phyloP scores from a whole-genome alignment of 2,329 filamentous ascomycete species.

The Pseudocercospora pini-densiflorae region DNA sequence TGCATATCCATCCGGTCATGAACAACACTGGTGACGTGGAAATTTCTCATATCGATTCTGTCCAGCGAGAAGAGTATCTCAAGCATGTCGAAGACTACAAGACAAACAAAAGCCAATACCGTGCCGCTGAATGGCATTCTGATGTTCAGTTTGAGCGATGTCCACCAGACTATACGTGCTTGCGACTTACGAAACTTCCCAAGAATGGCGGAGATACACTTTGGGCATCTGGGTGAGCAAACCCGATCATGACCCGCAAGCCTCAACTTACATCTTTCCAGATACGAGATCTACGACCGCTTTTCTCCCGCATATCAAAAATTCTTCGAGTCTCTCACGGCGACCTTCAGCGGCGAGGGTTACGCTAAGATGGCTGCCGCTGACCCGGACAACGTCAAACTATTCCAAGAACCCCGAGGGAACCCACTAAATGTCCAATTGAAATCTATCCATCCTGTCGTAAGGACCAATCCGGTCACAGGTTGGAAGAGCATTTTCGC shows the following conservation, averaged over 20 bases:
- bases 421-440: slow-evolving; percentile 29
- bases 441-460: slow-evolving; percentile 51
- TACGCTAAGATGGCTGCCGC: slow-evolving; percentile 29
- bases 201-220: slow-evolving; percentile 62
- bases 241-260: not conserved
- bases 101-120: slow-evolving; percentile 25
- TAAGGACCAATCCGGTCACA: slow-evolving; percentile 64
- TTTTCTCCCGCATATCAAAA: slow-evolving; percentile 60
- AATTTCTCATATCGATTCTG: slow-evolving; percentile 66
- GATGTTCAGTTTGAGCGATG: slow-evolving; percentile 69
- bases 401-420: slow-evolving; percentile 28
- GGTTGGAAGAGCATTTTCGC: slow-evolving; percentile 67
- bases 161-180: slow-evolving; percentile 65
- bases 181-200: slow-evolving; percentile 62
- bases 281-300: slow-evolving; percentile 69
- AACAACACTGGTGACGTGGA: slow-evolving; percentile 52
- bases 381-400: slow-evolving; percentile 16
- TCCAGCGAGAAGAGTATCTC: slow-evolving; percentile 55
- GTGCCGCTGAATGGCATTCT: slow-evolving; percentile 50
- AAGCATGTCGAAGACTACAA: slow-evolving; percentile 35
- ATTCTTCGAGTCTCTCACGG: slow-evolving; percentile 64
- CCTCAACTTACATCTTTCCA: slow-evolving; percentile 45
- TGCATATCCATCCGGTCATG: slow-evolving; percentile 65
- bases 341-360: slow-evolving; percentile 44
- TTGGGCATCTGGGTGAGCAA: slow-evolving; percentile 59